Percentiles rank a stretch among this genome's conserved stretches.
These are phyloP conservation scores for Sedum album DNA, from an alignment of 164 flowering plant genomes.

Conservation along the genomic window DNA sequence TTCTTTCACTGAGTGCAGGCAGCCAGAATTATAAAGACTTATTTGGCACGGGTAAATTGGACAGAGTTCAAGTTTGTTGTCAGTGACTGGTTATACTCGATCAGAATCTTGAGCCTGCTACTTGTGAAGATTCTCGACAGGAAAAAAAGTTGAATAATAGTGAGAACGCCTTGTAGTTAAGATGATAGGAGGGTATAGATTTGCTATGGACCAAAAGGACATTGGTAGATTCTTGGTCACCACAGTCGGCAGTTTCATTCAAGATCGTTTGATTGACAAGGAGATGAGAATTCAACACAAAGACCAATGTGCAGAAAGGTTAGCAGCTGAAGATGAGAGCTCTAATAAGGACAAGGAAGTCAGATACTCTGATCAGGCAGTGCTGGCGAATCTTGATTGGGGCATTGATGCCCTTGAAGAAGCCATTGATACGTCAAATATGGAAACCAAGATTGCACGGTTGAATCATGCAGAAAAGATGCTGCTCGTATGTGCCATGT, in stretches of 20 bases:
- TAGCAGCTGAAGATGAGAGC: conserved; percentile 57
- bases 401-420: conserved; percentile 86
- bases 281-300: conserved; percentile 53
- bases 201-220: conserved; percentile 46
- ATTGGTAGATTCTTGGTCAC: conserved; percentile 37
- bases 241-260: conserved; percentile 46
- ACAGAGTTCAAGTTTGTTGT: neutral
- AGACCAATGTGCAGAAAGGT: conserved; percentile 74
- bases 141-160: conserved; percentile 34
- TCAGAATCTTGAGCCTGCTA: no score
- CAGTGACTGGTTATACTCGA: no score
- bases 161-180: conserved; percentile 7
- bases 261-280: conserved; percentile 46
- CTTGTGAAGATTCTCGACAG: neutral
- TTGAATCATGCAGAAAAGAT: conserved; percentile 68
- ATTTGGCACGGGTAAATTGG: neutral
- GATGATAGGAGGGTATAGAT: conserved; percentile 39
- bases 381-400: conserved; percentile 76
- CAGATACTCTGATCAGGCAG: conserved; percentile 69
- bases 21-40: neutral
- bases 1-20: neutral
- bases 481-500: conserved; percentile 79
- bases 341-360: conserved; percentile 30
- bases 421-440: conserved; percentile 56
- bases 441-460: conserved; percentile 60